A percentile compares a stretch with the other conserved stretches of the same genome.
These are phyloP conservation scores for Calycina herbarum DNA, from an alignment of 2,329 filamentous ascomycete genomes.

Conservation along the genomic window DNA sequence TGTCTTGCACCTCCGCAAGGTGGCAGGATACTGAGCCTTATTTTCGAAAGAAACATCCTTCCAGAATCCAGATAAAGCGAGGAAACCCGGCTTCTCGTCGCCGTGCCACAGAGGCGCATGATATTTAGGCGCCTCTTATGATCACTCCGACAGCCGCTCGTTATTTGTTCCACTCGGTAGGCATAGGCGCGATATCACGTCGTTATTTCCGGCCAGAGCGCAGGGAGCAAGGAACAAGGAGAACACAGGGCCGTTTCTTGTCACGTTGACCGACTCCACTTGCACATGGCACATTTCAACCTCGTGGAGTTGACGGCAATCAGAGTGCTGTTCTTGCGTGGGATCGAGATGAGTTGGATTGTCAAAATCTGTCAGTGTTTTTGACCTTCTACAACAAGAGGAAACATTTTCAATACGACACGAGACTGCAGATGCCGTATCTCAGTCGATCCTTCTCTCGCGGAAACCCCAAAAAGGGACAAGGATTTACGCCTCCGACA, in stretches of 20 bases:
- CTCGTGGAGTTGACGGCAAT: not conserved
- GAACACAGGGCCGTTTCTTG: slow-evolving; percentile 3
- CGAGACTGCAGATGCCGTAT: not conserved
- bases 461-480: not conserved
- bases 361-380: not conserved
- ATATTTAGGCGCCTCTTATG: not conserved
- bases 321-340: not conserved
- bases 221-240: not conserved
- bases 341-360: not conserved
- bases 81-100: not conserved
- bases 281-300: slow-evolving; percentile 1
- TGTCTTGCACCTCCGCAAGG: not conserved
- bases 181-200: not conserved
- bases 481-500: not conserved
- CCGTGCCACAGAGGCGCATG: not conserved
- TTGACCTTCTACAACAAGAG: not conserved
- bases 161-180: not conserved
- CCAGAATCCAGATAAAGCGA: not conserved
- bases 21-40: not conserved
- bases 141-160: slow-evolving; percentile 3
- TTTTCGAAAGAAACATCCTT: not conserved
- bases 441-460: slow-evolving; percentile 1
- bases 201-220: not conserved
- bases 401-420: not conserved
- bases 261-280: not conserved